Conservation (phyloP, 75 land plant species). For the Picea sitchensis region DNA sequence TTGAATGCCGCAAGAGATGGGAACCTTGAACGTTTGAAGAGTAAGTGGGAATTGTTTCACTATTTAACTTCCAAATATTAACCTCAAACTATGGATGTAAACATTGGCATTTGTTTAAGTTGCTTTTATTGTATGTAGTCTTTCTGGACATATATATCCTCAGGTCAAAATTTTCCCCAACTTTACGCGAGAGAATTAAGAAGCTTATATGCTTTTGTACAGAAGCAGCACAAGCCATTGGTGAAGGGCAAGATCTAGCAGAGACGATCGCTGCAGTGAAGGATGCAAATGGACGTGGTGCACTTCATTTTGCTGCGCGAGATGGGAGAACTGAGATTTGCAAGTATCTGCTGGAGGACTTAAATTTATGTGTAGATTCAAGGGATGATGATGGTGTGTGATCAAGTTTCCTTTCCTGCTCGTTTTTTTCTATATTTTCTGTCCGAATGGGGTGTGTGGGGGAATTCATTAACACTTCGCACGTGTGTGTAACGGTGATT, state of each 20-base stretch:
- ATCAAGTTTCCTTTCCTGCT: neutral
- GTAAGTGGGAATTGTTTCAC: slow-evolving; percentile 29
- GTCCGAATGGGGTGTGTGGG: no score
- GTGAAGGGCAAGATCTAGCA: slow-evolving; percentile 73
- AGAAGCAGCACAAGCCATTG: slow-evolving; percentile 34
- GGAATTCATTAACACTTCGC: no score
- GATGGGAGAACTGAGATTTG: slow-evolving; percentile 86
- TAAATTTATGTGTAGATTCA: slow-evolving; percentile 61
- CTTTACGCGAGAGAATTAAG: neutral
- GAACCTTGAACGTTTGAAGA: slow-evolving; percentile 60
- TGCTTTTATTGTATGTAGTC: neutral
- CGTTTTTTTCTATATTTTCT: neutral
- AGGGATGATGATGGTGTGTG: slow-evolving; percentile 79
- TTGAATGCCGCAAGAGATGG: slow-evolving; percentile 78
- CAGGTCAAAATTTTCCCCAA: neutral
- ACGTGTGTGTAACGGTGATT: no score
- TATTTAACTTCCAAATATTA: neutral
- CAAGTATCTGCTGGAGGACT: slow-evolving; percentile 77
- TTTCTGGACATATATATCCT: neutral
- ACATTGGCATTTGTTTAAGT: neutral
- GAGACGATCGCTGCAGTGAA: slow-evolving; percentile 68
- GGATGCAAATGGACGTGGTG: slow-evolving; percentile 92
- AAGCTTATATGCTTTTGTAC: neutral
- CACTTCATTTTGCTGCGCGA: slow-evolving; percentile 95
- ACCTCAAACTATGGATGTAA: neutral